Evolutionary conservation across 2,329 filamentous ascomycete genomes (phyloP).

Genomic region (Colletotrichum sp.): DNA sequence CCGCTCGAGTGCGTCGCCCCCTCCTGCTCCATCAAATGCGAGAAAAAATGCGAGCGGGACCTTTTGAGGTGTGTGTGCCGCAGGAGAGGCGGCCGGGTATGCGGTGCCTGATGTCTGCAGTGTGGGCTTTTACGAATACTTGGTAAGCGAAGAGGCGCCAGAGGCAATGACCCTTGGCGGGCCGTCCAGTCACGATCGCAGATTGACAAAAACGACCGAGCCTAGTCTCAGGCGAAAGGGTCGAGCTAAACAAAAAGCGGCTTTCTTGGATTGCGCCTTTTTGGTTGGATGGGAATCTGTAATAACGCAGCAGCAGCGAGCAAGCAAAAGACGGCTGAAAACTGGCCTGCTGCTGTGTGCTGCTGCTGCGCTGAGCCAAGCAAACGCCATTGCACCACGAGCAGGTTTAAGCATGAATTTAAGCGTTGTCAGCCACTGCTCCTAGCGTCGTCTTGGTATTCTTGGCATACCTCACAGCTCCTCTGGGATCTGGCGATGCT

Average conservation of each 20-base stretch:
- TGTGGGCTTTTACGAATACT: not conserved
- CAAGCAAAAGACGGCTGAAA: not conserved
- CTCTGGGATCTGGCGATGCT: slow-evolving; percentile 16
- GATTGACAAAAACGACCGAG: not conserved
- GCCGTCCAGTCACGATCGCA: not conserved
- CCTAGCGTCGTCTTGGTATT: slow-evolving; percentile 25
- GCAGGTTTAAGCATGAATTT: slow-evolving; percentile 54
- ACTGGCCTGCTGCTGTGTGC: not conserved
- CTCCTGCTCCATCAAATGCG: not conserved
- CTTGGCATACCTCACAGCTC: slow-evolving; percentile 40
- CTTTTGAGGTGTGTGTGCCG: not conserved
- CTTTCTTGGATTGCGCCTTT: not conserved
- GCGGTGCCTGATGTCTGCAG: not conserved
- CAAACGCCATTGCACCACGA: slow-evolving; percentile 16
- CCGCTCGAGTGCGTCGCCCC: not conserved
- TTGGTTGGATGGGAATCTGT: not conserved
- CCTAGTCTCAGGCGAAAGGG: not conserved
- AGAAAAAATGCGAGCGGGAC: not conserved
- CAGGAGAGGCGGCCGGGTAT: not conserved
- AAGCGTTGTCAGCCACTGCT: slow-evolving; percentile 50
- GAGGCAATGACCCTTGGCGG: not conserved
- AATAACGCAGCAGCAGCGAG: not conserved
- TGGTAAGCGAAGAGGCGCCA: not conserved
- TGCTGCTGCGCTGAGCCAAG: not conserved
- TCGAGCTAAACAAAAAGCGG: not conserved